A percentile compares a stretch with the other conserved stretches of the same genome.
These are phyloP conservation scores for Microcyclosporella mali DNA, from an alignment of 2,329 filamentous ascomycete genomes.

Conservation along the genomic window DNA sequence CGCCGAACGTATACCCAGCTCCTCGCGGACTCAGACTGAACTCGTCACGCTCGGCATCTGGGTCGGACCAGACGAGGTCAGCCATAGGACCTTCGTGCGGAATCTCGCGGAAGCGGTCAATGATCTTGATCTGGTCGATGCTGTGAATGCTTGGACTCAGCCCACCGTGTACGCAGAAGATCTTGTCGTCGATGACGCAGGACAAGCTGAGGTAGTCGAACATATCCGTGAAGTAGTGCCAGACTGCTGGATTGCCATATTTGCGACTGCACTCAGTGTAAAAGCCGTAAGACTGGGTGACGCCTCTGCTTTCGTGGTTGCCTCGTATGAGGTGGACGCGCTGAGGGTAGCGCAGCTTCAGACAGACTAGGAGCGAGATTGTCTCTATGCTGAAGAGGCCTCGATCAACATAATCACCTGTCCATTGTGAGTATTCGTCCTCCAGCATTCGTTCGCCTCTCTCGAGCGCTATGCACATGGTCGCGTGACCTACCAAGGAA, in stretches of 20 bases:
- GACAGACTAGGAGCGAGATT: conserved; percentile 92
- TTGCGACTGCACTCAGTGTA: conserved; percentile 98
- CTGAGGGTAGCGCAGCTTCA: conserved; percentile 93
- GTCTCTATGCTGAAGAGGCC: conserved; percentile 99
- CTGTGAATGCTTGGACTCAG: conserved; percentile 71
- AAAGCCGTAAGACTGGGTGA: conserved; percentile 98
- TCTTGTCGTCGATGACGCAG: conserved; percentile 97
- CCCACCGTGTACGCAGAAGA: conserved; percentile 96
- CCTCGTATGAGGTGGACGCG: conserved; percentile 94
- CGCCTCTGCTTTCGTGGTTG: conserved; percentile 95
- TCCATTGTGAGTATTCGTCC: conserved; percentile 2
- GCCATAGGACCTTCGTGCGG: conserved; percentile 99
- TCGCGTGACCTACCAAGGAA: conserved; percentile 66
- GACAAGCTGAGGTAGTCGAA: conserved; percentile 96
- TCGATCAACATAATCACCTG: conserved; percentile 73
- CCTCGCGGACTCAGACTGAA: conserved; percentile 90
- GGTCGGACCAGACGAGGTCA: conserved; percentile 98
- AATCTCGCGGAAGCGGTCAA: conserved; percentile 96
- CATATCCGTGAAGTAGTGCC: conserved; percentile 99
- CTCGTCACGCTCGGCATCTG: conserved; percentile 93
- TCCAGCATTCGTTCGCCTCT: not conserved
- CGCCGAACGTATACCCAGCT: conserved; percentile 94
- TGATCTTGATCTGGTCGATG: conserved; percentile 99
- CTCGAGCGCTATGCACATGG: not conserved
- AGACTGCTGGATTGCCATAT: conserved; percentile 97